A percentile compares a stretch with the other conserved stretches of the same genome.
These are phyloP conservation scores for Ogataea nonfermentans DNA, from an alignment of 805 yeast genomes.

Conservation along the genomic window DNA sequence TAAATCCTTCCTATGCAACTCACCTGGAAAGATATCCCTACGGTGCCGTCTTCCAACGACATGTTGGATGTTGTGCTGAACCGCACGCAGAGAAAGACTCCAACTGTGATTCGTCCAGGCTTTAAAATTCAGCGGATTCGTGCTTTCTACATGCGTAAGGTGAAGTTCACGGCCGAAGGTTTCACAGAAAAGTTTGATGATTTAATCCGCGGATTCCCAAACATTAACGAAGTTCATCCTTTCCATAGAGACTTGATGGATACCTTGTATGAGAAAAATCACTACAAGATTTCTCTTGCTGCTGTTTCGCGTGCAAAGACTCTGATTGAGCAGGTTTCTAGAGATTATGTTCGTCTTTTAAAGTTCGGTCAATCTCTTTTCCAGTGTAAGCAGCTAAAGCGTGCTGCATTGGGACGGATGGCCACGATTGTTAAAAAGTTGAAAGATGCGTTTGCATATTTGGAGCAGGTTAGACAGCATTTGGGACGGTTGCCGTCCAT, in stretches of 20 bases:
- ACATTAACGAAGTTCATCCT: constrained; percentile 96
- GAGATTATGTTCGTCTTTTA: constrained; percentile 91
- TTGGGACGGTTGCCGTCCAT: constrained; percentile 96
- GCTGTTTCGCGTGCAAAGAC: constrained; percentile 93
- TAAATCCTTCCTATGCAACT: constrained; percentile 66
- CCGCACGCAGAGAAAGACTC: constrained; percentile 98
- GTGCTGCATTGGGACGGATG: constrained; percentile 99
- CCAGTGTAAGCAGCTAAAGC: constrained; percentile 97
- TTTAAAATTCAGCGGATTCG: constrained; percentile 95
- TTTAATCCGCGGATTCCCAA: constrained; percentile 85
- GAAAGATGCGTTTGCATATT: constrained; percentile 87
- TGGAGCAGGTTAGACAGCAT: constrained; percentile 99
- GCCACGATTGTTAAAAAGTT: constrained; percentile 95
- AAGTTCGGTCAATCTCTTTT: constrained; percentile 97
- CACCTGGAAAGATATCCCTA: constrained; percentile 97
- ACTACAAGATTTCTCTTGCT: constrained; percentile 94
- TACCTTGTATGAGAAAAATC: constrained; percentile 96
- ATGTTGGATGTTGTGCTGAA: constrained; percentile 94
- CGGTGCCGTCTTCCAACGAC: constrained; percentile 89
- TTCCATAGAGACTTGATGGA: constrained; percentile 98
- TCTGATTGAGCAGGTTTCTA: constrained; percentile 89
- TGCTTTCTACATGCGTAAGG: constrained; percentile 97
- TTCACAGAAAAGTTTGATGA: constrained; percentile 90
- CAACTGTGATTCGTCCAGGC: constrained; percentile 97
- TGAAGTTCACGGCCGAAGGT: constrained; percentile 93